Evolutionary conservation across 805 yeast species (phyloP).

Genomic region (Candida yuanshanica): DNA sequence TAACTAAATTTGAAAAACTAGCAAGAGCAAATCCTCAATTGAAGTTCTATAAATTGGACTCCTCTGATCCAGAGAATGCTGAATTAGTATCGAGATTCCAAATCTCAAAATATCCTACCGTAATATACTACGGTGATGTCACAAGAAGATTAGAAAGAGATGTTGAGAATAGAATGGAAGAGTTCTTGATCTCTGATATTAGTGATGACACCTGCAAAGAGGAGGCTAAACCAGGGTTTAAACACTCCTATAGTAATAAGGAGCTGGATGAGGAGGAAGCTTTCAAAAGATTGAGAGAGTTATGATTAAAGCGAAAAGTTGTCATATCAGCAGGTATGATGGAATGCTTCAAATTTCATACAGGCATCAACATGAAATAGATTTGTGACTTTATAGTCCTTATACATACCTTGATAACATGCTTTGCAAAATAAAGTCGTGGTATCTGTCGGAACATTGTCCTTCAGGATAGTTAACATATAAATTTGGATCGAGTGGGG

Average conservation of each 20-base stretch:
- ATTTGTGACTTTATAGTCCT: too few species aligned
- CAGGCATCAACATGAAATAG: too few species aligned
- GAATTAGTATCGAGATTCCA: conserved; percentile 23
- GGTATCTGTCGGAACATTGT: too few species aligned
- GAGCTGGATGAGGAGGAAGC: conserved; percentile 13
- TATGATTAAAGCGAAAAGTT: too few species aligned
- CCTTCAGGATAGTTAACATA: too few species aligned
- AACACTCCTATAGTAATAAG: conserved; percentile 10
- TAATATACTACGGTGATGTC: conserved; percentile 18
- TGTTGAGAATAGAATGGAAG: conserved; percentile 15
- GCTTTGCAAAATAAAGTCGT: too few species aligned
- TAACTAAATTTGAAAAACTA: conserved; percentile 28
- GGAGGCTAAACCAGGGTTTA: conserved; percentile 1
- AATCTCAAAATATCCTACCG: conserved; percentile 28
- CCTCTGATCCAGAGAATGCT: conserved; percentile 22
- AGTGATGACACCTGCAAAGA: conserved; percentile 13
- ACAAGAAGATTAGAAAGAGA: conserved; percentile 8
- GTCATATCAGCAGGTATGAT: too few species aligned
- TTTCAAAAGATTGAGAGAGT: conserved; percentile 18
- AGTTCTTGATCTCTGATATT: conserved; percentile 10
- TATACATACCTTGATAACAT: too few species aligned
- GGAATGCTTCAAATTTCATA: too few species aligned
- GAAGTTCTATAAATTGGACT: conserved; percentile 30
- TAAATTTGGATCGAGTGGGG: too few species aligned
- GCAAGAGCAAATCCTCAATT: conserved; percentile 21